Evolutionary conservation across 2,329 filamentous ascomycete genomes (phyloP).

Genomic region (Trichoderma koningii): DNA sequence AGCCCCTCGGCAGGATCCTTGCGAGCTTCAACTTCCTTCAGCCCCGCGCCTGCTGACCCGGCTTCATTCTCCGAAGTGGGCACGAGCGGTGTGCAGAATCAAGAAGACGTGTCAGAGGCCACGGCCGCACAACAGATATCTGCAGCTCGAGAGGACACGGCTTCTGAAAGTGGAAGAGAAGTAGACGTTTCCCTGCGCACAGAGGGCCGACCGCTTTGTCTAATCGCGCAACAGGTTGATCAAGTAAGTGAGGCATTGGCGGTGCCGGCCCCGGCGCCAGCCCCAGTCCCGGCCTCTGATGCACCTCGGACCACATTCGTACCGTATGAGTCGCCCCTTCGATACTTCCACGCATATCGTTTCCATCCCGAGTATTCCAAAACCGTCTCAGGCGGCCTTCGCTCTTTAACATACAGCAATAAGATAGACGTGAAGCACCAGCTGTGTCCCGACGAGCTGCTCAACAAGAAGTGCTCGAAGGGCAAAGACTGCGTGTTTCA

Average conservation of each 20-base stretch:
- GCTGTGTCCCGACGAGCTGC: slow-evolving; percentile 76
- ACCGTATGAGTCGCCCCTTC: slow-evolving; percentile 82
- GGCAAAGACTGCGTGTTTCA: slow-evolving; percentile 72
- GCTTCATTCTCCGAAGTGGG: slow-evolving; percentile 34
- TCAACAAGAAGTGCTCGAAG: slow-evolving; percentile 68
- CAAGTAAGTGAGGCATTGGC: slow-evolving; percentile 12
- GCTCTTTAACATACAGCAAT: slow-evolving; percentile 92
- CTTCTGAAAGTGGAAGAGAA: slow-evolving; percentile 43
- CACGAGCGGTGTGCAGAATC: slow-evolving; percentile 35
- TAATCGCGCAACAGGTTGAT: slow-evolving; percentile 33
- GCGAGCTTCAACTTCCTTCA: slow-evolving; percentile 22
- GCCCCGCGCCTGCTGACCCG: slow-evolving; percentile 29
- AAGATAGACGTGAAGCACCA: slow-evolving; percentile 75
- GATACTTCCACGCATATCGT: slow-evolving; percentile 82
- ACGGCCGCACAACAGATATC: slow-evolving; percentile 39
- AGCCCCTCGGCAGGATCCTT: not conserved
- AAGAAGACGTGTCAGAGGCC: slow-evolving; percentile 32
- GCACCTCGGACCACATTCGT: slow-evolving; percentile 35
- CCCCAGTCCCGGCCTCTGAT: slow-evolving; percentile 15
- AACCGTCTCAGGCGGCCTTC: slow-evolving; percentile 72
- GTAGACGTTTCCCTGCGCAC: slow-evolving; percentile 40
- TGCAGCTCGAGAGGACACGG: slow-evolving; percentile 33
- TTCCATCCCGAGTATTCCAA: slow-evolving; percentile 78
- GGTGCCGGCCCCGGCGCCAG: not conserved
- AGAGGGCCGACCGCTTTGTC: slow-evolving; percentile 10